Conservation (phyloP, 768 basidiomycete genomes). For the Omphalotus guepiniiformis region DNA sequence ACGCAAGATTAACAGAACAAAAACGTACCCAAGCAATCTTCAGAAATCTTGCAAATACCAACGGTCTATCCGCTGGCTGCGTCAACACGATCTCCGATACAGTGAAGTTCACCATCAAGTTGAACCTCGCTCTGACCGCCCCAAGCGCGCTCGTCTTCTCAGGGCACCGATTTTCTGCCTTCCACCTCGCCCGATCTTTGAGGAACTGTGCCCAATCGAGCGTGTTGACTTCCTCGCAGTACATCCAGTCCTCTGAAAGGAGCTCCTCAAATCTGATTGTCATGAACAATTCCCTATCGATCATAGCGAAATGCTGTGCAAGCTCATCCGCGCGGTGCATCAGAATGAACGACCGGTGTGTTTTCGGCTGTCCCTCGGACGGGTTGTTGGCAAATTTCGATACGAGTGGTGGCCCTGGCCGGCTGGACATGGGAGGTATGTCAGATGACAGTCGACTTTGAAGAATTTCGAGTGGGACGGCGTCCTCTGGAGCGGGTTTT, state of each 20-base stretch:
- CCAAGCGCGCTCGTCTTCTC: slow-evolving; percentile 70
- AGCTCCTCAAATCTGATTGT: slow-evolving; percentile 85
- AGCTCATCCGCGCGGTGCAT: slow-evolving; percentile 54
- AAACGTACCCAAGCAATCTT: slow-evolving; percentile 72
- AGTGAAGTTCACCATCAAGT: slow-evolving; percentile 78
- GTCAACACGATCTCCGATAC: slow-evolving; percentile 79
- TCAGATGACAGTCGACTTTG: slow-evolving; percentile 47
- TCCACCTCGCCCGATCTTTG: slow-evolving; percentile 68
- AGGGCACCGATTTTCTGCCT: slow-evolving; percentile 51
- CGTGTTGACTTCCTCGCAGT: slow-evolving; percentile 58
- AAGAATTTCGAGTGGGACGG: slow-evolving; percentile 61
- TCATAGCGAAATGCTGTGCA: slow-evolving; percentile 79
- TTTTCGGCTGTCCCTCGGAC: slow-evolving; percentile 31
- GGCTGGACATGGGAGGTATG: slow-evolving; percentile 18
- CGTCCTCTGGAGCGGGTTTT: slow-evolving; percentile 56
- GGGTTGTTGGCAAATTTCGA: slow-evolving; percentile 29
- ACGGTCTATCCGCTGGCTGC: slow-evolving; percentile 55
- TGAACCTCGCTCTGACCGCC: slow-evolving; percentile 77
- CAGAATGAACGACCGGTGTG: slow-evolving; percentile 73
- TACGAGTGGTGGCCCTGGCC: slow-evolving; percentile 21
- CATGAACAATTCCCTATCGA: slow-evolving; percentile 85
- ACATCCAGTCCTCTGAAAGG: slow-evolving; percentile 69
- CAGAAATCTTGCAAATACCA: slow-evolving; percentile 75
- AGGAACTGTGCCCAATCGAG: slow-evolving; percentile 84
- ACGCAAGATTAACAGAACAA: background rate